Evolutionary conservation across 495 filamentous ascomycete genomes (phyloP).

Genomic region (Hyaloscypha variabilis): DNA sequence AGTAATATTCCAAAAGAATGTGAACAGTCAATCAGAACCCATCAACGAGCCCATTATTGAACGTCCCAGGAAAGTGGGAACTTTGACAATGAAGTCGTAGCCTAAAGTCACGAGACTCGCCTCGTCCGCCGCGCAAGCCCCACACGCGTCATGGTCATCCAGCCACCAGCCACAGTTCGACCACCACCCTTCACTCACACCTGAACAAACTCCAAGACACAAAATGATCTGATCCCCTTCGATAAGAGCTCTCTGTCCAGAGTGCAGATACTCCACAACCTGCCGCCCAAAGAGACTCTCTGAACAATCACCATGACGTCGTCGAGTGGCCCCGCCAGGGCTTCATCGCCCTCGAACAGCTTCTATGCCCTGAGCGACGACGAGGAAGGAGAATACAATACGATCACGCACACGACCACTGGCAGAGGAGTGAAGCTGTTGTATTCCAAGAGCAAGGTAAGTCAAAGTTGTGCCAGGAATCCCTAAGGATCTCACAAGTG

Average conservation of each 20-base stretch:
- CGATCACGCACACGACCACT: slow-evolving; percentile 80
- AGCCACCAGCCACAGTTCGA: not conserved
- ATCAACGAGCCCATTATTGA: too few relatives aligned
- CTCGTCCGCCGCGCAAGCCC: slow-evolving; percentile 18
- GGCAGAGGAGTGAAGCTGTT: slow-evolving; percentile 92
- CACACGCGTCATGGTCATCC: slow-evolving; percentile 25
- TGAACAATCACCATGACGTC: slow-evolving; percentile 23
- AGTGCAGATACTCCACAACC: not conserved
- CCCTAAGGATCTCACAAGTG: not conserved
- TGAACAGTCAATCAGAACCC: too few relatives aligned
- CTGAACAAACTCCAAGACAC: not conserved
- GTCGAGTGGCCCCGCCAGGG: slow-evolving; percentile 22
- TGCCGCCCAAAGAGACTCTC: not conserved
- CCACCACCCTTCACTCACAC: slow-evolving; percentile 6
- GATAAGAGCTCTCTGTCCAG: not conserved
- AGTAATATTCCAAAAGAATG: too few relatives aligned
- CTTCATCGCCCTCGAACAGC: slow-evolving; percentile 76
- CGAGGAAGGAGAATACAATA: slow-evolving; percentile 93
- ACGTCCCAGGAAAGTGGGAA: too few relatives aligned
- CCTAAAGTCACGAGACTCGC: slow-evolving; percentile 26
- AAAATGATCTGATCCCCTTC: slow-evolving; percentile 23
- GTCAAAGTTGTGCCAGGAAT: slow-evolving; percentile 24
- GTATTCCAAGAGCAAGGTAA: slow-evolving; percentile 93
- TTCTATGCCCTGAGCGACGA: slow-evolving; percentile 98
- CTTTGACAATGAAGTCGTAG: too few relatives aligned